Evolutionary conservation across 2,329 filamentous ascomycete genomes (phyloP), one percentile per base, ranked within the genome.

Genomic region (Trichoderma sp.): DNA sequence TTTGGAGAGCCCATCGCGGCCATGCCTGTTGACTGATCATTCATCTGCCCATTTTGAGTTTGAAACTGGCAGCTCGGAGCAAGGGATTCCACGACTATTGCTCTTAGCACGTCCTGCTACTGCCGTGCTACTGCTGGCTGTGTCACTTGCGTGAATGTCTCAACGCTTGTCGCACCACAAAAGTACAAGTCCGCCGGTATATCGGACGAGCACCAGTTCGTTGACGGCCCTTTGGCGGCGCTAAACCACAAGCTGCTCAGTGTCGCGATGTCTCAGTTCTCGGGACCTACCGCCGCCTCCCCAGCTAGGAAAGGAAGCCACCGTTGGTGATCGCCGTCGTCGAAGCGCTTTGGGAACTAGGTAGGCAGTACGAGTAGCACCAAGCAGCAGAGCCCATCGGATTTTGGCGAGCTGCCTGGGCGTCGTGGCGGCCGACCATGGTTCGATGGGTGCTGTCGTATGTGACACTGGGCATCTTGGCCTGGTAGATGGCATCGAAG

Each of bases 181-280:
- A 55, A 55, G n/a, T n/a, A n/a, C n/a, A n/a, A n/a, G n/a, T n/a
- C n/a, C n/a, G n/a, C n/a, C n/a, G n/a, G n/a, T 55, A 14, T 34
- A 14, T 30, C 26, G 13, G 5, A 14, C 28, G 59, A 49, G 26
- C 34, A 51, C 34, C 11, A 30, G 18, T 21, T 16, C 30, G 32
- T 5, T 13, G n/a, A n/a, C 32, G 5, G n/a, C n/a, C 18, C 18
- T 39, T 16, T 51, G 43, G 5, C n/a, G 2, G 49, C 60, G 60
- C 60, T 55, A 64, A 43, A 39, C 60, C 60, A 2, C 49, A 64
- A 64, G 32, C n/a, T 54, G 60, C 37, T 54, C 32, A 64, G 30
- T 55, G 60, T 64, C 16, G 60, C 60, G 60, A 39, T 64, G 60
- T 55, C 60, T 64, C 60, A 55, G 60, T 64, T 55, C 49, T 55